These are phyloP conservation scores for Termitomyces sp. DNA, from an alignment of 768 basidiomycete species.

Conservation along the genomic window DNA sequence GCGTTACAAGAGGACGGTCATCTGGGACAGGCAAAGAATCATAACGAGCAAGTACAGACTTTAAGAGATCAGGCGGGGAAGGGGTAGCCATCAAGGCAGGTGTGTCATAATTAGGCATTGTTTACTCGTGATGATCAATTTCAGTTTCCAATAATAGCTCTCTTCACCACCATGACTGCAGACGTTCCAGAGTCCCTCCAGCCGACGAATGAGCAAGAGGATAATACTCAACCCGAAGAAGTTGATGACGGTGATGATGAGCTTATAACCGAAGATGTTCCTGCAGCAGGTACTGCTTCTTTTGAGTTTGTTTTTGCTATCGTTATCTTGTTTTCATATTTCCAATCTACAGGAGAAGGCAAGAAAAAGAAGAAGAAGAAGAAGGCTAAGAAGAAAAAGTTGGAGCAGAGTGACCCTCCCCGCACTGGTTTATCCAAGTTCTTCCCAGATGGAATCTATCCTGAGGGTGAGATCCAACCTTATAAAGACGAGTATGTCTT, in stretches of 20 bases:
- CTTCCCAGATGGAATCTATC: slow-evolving; percentile 81
- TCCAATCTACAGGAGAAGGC: slow-evolving; percentile 34
- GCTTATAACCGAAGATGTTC: slow-evolving; percentile 8
- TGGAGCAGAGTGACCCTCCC: slow-evolving; percentile 87
- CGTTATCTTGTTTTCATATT: not conserved
- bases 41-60: slow-evolving; percentile 18
- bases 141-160: not conserved
- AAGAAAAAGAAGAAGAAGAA: slow-evolving; percentile 94
- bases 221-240: slow-evolving; percentile 9
- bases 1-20: slow-evolving; percentile 57
- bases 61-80: slow-evolving; percentile 20
- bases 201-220: slow-evolving; percentile 9
- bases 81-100: not conserved
- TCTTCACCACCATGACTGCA: slow-evolving; percentile 5
- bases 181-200: slow-evolving; percentile 7
- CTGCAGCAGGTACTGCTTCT: slow-evolving; percentile 12
- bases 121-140: slow-evolving; percentile 6
- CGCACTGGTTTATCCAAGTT: slow-evolving; percentile 84
- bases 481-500: slow-evolving; percentile 85
- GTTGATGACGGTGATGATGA: slow-evolving; percentile 20
- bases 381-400: slow-evolving; percentile 82
- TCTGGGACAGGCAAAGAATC: slow-evolving; percentile 10
- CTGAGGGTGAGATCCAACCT: slow-evolving; percentile 86
- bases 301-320: not conserved
- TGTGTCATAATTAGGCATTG: slow-evolving; percentile 1